Evolutionary conservation across 129 eudicot species (phyloP).

Genomic region (Sambucus nigra): DNA sequence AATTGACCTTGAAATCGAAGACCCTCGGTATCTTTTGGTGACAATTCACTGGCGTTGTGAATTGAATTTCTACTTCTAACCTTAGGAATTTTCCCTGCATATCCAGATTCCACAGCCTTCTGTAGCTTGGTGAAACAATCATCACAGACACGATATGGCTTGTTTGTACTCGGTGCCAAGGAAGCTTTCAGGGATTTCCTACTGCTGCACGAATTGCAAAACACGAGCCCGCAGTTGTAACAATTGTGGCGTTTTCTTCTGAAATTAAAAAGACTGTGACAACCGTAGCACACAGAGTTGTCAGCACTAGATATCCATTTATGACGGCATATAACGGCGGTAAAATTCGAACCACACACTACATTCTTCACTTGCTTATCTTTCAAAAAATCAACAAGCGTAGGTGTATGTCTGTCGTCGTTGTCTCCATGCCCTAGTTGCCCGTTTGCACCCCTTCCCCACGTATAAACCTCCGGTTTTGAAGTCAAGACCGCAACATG

Average conservation of each 20-base stretch:
- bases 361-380: conserved; percentile 80
- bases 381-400: conserved; percentile 62
- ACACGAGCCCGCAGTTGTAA: conserved; percentile 91
- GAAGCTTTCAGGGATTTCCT: conserved; percentile 79
- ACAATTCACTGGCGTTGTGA: conserved; percentile 30
- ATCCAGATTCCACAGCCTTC: conserved; percentile 38
- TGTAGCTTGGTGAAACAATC: conserved; percentile 68
- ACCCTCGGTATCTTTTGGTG: conserved; percentile 36
- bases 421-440: conserved; percentile 87
- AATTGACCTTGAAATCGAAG: conserved; percentile 29
- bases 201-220: conserved; percentile 80
- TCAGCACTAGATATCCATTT: conserved; percentile 67
- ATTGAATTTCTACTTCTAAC: conserved; percentile 32
- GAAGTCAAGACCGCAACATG: conserved; percentile 90
- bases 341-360: conserved; percentile 88
- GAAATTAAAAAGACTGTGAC: conserved; percentile 69
- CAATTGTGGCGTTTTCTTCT: conserved; percentile 91
- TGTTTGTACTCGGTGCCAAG: conserved; percentile 71
- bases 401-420: conserved; percentile 57
- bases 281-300: conserved; percentile 74
- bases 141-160: conserved; percentile 96
- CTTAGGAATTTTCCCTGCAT: conserved; percentile 27
- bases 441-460: conserved; percentile 94
- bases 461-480: conserved; percentile 76
- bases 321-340: conserved; percentile 78